phyloP scores from a whole-genome alignment of 148 eudicot genomes.

The Rhododendron vialii region DNA sequence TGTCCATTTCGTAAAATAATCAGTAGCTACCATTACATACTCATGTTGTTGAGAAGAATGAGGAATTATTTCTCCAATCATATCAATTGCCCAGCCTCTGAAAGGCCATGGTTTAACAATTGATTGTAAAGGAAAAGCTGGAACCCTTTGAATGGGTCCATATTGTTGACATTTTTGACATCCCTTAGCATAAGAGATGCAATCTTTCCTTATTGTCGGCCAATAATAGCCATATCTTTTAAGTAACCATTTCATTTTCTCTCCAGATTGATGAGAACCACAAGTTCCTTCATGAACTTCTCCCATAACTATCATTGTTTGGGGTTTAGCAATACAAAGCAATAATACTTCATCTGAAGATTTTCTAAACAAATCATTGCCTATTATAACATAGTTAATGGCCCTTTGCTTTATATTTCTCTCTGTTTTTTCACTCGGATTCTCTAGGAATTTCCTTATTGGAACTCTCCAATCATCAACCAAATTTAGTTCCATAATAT shows the following conservation, averaged over 20 bases:
- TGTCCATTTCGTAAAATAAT: too few relatives aligned
- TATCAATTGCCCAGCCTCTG: background rate
- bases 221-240: too few relatives aligned
- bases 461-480: background rate
- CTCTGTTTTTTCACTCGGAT: background rate
- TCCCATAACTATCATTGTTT: background rate
- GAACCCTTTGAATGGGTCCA: too few relatives aligned
- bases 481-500: too few relatives aligned
- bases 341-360: background rate
- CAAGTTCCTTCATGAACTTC: background rate
- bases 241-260: too few relatives aligned
- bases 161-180: too few relatives aligned
- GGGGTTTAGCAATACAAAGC: background rate
- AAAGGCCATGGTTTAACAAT: too few relatives aligned
- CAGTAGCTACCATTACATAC: too few relatives aligned
- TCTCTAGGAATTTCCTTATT: too few relatives aligned
- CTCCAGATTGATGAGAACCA: background rate
- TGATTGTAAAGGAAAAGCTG: too few relatives aligned
- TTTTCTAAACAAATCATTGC: background rate
- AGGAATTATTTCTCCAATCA: background rate
- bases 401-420: background rate
- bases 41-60: background rate
- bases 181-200: too few relatives aligned
- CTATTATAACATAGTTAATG: background rate
- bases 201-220: too few relatives aligned